These are phyloP conservation scores for Globisporangium takayamanum DNA, from an alignment of 352 stramenopile species.

Conservation along the genomic window DNA sequence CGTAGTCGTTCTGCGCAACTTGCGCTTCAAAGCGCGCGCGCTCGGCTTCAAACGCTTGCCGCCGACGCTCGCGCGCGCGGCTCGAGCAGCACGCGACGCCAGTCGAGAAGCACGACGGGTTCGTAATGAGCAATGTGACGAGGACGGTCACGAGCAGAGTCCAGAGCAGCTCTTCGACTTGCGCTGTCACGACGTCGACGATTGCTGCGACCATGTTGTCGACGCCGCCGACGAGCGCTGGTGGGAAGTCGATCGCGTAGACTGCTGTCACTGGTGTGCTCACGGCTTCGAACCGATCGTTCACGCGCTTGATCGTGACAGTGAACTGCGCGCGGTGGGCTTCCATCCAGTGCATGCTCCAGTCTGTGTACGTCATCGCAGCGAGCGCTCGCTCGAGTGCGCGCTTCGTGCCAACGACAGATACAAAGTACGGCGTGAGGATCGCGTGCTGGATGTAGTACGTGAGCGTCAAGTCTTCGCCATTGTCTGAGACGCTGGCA, in stretches of 20 bases:
- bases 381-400: conserved; percentile 28
- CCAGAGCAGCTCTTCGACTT: conserved; percentile 30
- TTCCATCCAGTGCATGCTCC: conserved; percentile 10
- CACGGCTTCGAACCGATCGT: conserved; percentile 12
- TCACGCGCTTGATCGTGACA: conserved; percentile 33
- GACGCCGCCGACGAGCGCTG: neutral
- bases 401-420: conserved; percentile 33
- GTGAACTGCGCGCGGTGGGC: conserved; percentile 29
- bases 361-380: conserved; percentile 34
- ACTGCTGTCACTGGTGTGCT: conserved; percentile 23
- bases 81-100: conserved; percentile 33
- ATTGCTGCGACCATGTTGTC: conserved; percentile 13
- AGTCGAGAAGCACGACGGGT: conserved; percentile 33
- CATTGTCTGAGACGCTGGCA: conserved; percentile 9
- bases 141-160: conserved; percentile 20
- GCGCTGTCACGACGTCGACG: conserved; percentile 16
- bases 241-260: conserved; percentile 13
- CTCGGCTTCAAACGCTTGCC: conserved; percentile 31
- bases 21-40: conserved; percentile 31
- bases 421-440: conserved; percentile 33
- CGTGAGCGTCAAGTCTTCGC: conserved; percentile 11
- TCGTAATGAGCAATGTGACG: conserved; percentile 41
- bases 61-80: conserved; percentile 28
- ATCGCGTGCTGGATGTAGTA: conserved; percentile 22
- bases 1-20: conserved; percentile 61